Percentiles rank a stretch among this genome's conserved stretches.
phyloP scores from a whole-genome alignment of 129 eudicot genomes.

The Logfia minima region DNA sequence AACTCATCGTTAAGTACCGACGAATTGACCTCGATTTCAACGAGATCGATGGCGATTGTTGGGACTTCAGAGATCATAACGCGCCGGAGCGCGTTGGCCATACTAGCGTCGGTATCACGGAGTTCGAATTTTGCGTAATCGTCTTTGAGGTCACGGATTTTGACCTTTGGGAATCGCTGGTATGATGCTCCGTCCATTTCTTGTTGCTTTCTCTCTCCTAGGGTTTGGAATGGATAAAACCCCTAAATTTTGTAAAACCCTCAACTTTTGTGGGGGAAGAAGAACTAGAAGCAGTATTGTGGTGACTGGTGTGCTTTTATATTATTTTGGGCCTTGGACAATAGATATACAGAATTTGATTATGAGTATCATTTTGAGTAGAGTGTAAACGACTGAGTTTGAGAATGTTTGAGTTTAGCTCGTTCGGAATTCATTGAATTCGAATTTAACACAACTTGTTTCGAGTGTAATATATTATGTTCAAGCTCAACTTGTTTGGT shows the following conservation, averaged over 20 bases:
- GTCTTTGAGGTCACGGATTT: slow-evolving; percentile 70
- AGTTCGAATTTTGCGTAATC: slow-evolving; percentile 88
- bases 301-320: not conserved
- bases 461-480: too few species aligned
- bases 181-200: slow-evolving; percentile 72
- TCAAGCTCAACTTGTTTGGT: too few species aligned
- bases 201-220: slow-evolving; percentile 2
- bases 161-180: slow-evolving; percentile 81
- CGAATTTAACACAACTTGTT: too few species aligned
- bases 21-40: slow-evolving; percentile 94
- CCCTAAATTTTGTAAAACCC: slow-evolving; percentile 29
- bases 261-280: not conserved
- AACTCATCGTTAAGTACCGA: slow-evolving; percentile 93
- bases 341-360: too few species aligned
- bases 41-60: slow-evolving; percentile 86
- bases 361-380: too few species aligned
- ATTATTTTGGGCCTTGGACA: too few species aligned
- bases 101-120: slow-evolving; percentile 74
- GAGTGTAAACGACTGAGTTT: too few species aligned
- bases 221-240: slow-evolving; percentile 16
- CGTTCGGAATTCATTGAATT: too few species aligned
- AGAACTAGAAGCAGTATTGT: not conserved
- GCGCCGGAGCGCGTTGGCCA: slow-evolving; percentile 99
- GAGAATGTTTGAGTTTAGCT: too few species aligned
- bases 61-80: slow-evolving; percentile 99